These are phyloP conservation scores for Eleusine coracana DNA, from an alignment of 176 grass and related monocot genomes.

Conservation along the genomic window DNA sequence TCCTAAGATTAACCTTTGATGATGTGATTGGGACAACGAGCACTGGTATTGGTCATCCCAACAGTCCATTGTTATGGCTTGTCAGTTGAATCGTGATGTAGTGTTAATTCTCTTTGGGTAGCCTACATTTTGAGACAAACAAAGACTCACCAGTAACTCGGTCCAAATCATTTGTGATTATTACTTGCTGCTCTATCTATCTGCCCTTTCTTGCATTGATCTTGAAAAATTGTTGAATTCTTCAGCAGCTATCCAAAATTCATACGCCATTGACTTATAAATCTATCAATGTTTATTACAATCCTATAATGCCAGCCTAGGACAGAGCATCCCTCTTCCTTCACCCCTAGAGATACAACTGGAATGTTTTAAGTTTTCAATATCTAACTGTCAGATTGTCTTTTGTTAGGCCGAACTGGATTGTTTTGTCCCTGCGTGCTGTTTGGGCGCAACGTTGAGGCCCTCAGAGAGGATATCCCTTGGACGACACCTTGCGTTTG, in stretches of 20 bases:
- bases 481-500: slow-evolving; percentile 64
- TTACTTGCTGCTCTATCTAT: background rate
- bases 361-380: background rate
- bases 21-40: no score
- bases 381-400: slow-evolving; percentile 15
- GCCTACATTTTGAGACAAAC: no score
- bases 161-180: no score
- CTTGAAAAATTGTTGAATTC: background rate
- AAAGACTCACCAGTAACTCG: no score
- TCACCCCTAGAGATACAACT: background rate
- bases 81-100: no score
- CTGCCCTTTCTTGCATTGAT: background rate
- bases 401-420: slow-evolving; percentile 72
- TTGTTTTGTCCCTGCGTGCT: slow-evolving; percentile 88
- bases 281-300: background rate
- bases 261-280: no score
- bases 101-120: no score
- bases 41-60: no score
- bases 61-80: no score
- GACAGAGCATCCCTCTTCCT: background rate
- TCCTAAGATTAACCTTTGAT: no score
- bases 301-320: background rate
- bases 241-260: background rate
- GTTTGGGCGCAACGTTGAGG: slow-evolving; percentile 88
- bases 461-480: slow-evolving; percentile 68